phyloP scores from a whole-genome alignment of 2,329 filamentous ascomycete species.

The Claviceps sorghi region DNA sequence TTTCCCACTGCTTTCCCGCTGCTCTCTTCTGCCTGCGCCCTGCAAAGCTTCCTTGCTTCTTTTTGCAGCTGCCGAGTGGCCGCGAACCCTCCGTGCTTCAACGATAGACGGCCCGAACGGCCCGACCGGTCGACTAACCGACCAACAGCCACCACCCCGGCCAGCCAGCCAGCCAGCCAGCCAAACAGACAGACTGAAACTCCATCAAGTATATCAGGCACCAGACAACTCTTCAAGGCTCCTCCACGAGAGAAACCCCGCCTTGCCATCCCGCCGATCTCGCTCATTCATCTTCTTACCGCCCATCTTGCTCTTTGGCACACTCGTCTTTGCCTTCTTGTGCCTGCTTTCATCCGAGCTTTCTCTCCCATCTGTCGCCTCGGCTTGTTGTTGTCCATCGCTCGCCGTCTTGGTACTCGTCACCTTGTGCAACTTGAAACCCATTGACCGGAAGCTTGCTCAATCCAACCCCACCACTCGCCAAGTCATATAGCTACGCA shows the following conservation, averaged over 20 bases:
- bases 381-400: not conserved
- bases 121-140: not conserved
- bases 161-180: not conserved
- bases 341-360: not conserved
- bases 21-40: not conserved
- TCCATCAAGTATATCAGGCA: not conserved
- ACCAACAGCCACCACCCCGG: not conserved
- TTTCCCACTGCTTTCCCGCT: not conserved
- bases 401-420: not conserved
- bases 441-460: not conserved
- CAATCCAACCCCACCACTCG: not conserved
- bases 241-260: not conserved
- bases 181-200: not conserved
- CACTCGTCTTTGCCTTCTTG: not conserved
- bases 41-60: not conserved
- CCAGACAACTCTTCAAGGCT: not conserved
- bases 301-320: not conserved
- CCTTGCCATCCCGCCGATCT: constrained; percentile 2
- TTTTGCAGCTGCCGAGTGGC: not conserved
- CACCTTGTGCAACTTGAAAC: not conserved
- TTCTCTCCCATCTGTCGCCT: not conserved
- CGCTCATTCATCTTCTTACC: constrained; percentile 1
- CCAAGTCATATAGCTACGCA: not conserved
- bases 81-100: not conserved
- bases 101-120: not conserved